Conservation (phyloP, 2,329 filamentous ascomycete species). For the Alternaria sp. region DNA sequence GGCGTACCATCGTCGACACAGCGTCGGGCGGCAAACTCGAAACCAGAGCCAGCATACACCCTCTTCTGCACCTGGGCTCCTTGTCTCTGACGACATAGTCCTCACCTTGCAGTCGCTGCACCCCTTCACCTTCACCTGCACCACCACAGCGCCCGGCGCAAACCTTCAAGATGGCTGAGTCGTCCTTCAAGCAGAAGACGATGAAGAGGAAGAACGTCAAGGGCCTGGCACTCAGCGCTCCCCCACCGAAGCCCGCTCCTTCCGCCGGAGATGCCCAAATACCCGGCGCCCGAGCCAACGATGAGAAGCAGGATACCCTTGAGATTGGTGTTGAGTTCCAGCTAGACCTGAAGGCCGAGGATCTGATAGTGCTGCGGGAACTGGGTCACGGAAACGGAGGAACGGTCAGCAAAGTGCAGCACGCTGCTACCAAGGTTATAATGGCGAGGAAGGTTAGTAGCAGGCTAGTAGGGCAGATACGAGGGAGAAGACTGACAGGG, state of each 20-base stretch:
- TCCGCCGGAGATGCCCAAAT: constrained; percentile 74
- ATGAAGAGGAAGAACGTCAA: constrained; percentile 99
- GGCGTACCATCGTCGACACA: constrained; percentile 46
- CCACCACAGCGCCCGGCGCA: constrained; percentile 26
- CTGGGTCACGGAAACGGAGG: constrained; percentile 95
- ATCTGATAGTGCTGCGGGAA: constrained; percentile 92
- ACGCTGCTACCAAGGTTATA: constrained; percentile 90
- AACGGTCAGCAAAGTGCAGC: constrained; percentile 97
- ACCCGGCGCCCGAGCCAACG: constrained; percentile 66
- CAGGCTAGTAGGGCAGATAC: background rate
- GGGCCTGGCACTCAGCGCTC: constrained; percentile 85
- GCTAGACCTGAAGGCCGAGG: constrained; percentile 87
- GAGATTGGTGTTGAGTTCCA: constrained; percentile 99
- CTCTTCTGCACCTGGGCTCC: constrained; percentile 17
- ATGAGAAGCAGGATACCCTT: constrained; percentile 73
- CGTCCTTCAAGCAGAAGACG: constrained; percentile 71
- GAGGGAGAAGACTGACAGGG: constrained; percentile 19
- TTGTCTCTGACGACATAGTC: constrained; percentile 15
- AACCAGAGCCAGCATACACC: constrained; percentile 30
- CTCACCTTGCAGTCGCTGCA: constrained; percentile 9
- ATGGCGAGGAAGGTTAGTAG: constrained; percentile 92
- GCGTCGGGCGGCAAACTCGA: constrained; percentile 49
- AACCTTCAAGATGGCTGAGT: constrained; percentile 61
- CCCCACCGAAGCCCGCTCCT: constrained; percentile 74
- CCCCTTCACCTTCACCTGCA: constrained; percentile 10